A percentile compares a stretch with the other conserved stretches of the same genome.
Conservation (phyloP, 306 rosid species). For the Ceratonia siliqua region DNA sequence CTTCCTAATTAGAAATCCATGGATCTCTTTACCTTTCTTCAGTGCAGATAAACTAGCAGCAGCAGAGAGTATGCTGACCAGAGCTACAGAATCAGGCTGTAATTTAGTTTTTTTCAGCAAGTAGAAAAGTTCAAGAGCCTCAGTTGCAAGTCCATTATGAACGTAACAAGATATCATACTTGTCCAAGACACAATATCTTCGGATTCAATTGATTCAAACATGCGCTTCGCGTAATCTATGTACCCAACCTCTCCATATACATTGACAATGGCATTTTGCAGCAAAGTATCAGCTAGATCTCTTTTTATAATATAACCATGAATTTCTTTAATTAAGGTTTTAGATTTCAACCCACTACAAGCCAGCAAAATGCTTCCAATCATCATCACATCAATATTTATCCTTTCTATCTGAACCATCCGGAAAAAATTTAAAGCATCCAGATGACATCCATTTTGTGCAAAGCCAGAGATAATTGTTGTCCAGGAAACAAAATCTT, state of each 20-base stretch:
- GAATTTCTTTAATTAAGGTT: conserved; percentile 58
- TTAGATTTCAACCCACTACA: conserved; percentile 48
- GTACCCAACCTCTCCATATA: conserved; percentile 57
- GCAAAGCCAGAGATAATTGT: conserved; percentile 72
- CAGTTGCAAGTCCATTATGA: conserved; percentile 55
- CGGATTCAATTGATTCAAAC: conserved; percentile 54
- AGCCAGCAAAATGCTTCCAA: conserved; percentile 66
- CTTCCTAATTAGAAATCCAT: conserved; percentile 65
- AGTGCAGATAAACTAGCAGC: conserved; percentile 66
- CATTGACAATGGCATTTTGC: conserved; percentile 59
- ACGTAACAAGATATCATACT: conserved; percentile 67
- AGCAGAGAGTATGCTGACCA: conserved; percentile 60
- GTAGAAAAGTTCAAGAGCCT: conserved; percentile 62
- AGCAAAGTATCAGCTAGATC: conserved; percentile 55
- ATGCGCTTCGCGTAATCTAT: conserved; percentile 46
- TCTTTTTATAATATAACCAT: conserved; percentile 48
- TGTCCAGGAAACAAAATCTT: conserved; percentile 75
- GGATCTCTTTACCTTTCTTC: conserved; percentile 76
- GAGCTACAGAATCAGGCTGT: conserved; percentile 59
- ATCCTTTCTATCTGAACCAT: conserved; percentile 46
- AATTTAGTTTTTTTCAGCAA: conserved; percentile 47
- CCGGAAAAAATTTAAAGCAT: conserved; percentile 51
- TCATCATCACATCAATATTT: conserved; percentile 60
- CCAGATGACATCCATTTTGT: conserved; percentile 48
- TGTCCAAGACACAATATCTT: conserved; percentile 82